Conservation (phyloP, 176 grass and related monocot genomes). For the Aegilops sharonensis region DNA sequence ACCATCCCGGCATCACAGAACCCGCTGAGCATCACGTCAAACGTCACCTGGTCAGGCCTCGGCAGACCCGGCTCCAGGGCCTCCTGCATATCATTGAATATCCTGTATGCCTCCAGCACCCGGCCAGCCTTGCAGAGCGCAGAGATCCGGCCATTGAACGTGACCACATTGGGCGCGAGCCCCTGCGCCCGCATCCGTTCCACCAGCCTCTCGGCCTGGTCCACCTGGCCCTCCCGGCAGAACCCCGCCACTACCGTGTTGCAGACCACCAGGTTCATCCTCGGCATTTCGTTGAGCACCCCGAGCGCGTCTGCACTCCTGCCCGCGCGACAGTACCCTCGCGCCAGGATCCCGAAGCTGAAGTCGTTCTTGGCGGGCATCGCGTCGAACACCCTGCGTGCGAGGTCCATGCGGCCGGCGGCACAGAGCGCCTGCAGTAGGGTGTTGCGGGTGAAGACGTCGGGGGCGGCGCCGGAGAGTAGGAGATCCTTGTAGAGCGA, state of each 20-base stretch:
- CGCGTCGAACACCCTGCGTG: slow-evolving; percentile 78
- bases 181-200: slow-evolving; percentile 66
- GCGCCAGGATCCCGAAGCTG: slow-evolving; percentile 76
- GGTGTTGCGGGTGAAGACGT: slow-evolving; percentile 80
- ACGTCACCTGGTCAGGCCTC: slow-evolving; percentile 81
- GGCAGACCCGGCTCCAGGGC: slow-evolving; percentile 63
- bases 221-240: slow-evolving; percentile 64
- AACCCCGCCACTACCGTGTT: slow-evolving; percentile 85
- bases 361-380: slow-evolving; percentile 71
- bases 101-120: slow-evolving; percentile 77
- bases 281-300: slow-evolving; percentile 66
- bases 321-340: slow-evolving; percentile 59
- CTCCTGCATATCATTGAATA: slow-evolving; percentile 93
- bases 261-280: slow-evolving; percentile 70
- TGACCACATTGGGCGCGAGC: slow-evolving; percentile 72
- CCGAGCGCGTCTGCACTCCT: slow-evolving; percentile 38
- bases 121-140: slow-evolving; percentile 72
- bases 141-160: slow-evolving; percentile 89
- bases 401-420: slow-evolving; percentile 62
- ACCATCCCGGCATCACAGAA: slow-evolving; percentile 80
- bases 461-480: slow-evolving; percentile 51
- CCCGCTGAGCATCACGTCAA: slow-evolving; percentile 72
- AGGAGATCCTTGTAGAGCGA: slow-evolving; percentile 81
- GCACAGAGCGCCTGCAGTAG: slow-evolving; percentile 62
- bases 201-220: slow-evolving; percentile 78